Evolutionary conservation across 108 stramenopile species (phyloP).

Genomic region (Poteriospumella lacustris): DNA sequence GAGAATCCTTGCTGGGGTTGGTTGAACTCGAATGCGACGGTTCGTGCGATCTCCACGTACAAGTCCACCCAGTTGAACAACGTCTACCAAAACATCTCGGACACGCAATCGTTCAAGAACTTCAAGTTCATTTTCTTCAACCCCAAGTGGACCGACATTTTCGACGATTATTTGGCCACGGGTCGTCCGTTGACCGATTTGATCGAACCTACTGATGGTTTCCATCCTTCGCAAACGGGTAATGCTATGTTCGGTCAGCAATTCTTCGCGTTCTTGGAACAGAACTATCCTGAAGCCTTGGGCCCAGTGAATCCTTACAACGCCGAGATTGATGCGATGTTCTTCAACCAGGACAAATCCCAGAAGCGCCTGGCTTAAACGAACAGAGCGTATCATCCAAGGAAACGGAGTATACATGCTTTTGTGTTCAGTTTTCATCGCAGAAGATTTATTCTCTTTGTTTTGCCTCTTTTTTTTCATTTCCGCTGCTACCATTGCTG

Average conservation of each 20-base stretch:
- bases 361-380: no score
- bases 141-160: neutral
- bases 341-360: constrained; percentile 6
- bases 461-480: no score
- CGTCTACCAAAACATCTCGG: constrained; percentile 26
- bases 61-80: constrained; percentile 2
- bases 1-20: constrained; percentile 38
- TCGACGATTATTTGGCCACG: neutral
- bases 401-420: no score
- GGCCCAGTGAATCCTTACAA: constrained; percentile 25
- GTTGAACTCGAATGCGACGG: constrained; percentile 25
- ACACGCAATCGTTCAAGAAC: neutral
- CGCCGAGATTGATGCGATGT: constrained; percentile 19
- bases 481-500: no score
- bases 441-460: no score
- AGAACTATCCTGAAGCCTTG: neutral
- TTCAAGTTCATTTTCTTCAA: neutral
- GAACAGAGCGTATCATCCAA: no score
- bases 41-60: neutral
- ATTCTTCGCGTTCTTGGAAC: constrained; percentile 2
- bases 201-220: constrained; percentile 32
- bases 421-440: no score
- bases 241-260: neutral
- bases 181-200: neutral
- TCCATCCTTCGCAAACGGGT: constrained; percentile 27